Evolutionary conservation across 768 basidiomycete genomes (phyloP).

Genomic region (Psilocybe sp.): DNA sequence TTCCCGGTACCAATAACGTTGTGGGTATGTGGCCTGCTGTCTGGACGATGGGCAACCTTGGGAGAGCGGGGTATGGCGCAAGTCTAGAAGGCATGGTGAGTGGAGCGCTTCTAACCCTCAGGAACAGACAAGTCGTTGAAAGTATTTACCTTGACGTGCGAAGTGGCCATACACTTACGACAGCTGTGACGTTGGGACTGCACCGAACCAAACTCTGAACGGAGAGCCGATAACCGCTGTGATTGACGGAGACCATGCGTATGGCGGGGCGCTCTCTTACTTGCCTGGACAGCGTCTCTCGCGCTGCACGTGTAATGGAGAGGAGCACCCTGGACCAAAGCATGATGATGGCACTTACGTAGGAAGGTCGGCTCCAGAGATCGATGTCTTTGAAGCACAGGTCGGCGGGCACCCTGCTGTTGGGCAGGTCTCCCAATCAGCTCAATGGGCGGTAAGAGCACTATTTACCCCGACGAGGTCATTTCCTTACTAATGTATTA

Average conservation of each 20-base stretch:
- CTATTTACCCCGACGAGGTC: neutral
- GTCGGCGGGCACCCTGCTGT: constrained; percentile 36
- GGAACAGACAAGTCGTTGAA: too few species aligned
- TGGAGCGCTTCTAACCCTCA: constrained; percentile 6
- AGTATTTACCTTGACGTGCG: neutral
- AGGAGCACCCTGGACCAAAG: constrained; percentile 85
- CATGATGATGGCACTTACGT: constrained; percentile 75
- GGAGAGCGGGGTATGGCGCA: constrained; percentile 86
- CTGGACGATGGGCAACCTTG: constrained; percentile 82
- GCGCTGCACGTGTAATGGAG: constrained; percentile 82
- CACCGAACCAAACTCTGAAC: constrained; percentile 76
- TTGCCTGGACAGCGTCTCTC: constrained; percentile 88
- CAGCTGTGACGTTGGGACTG: constrained; percentile 91
- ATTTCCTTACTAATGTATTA: neutral
- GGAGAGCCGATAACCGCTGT: constrained; percentile 61
- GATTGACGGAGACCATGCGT: constrained; percentile 53
- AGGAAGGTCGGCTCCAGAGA: constrained; percentile 84
- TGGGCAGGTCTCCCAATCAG: constrained; percentile 77
- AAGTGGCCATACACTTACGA: constrained; percentile 86
- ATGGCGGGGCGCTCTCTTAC: constrained; percentile 63
- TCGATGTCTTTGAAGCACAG: constrained; percentile 87
- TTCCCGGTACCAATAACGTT: constrained; percentile 68
- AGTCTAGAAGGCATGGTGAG: constrained; percentile 74
- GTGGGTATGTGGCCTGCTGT: constrained; percentile 78
- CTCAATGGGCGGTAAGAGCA: constrained; percentile 70